Evolutionary conservation across 1,284 basidiomycete species (phyloP), one percentile per base, ranked within the genome.

Genomic region (Ceratobasidium sp.): DNA sequence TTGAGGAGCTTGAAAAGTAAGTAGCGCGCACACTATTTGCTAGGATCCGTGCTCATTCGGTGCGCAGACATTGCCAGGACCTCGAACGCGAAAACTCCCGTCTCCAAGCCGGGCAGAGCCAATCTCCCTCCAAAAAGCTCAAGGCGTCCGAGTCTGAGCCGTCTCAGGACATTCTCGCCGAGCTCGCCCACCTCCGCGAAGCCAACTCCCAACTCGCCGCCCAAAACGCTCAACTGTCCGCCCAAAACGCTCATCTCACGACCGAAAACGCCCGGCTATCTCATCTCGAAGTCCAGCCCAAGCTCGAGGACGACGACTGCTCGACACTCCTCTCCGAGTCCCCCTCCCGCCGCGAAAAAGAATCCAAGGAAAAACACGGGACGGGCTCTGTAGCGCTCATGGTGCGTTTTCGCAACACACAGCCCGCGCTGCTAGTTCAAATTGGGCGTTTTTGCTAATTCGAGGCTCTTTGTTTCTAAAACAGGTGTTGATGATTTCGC

Each of bases 1-100:
- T 95, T 79, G 94, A 96, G 82, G 85, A 82, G 79, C 94, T 96
- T 89, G 93, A 95, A 85, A 82, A 90, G 91, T 94, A 85, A 83
- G 86, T 84, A 26, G 72, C n/a, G 46, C 75, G 76, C 75, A 64
- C 75, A 35, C 44, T 23, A 58, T 28, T 49, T 61, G 16, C 44
- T n/a, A 52, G 21, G 28, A 57, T 50, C 32, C 43, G 72, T 38
- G 62, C 63, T 73, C 41, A 58, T 70, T 38, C 32, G 52, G 50
- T 30, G 35, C 28, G 30, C 62, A 55, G 57, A 59, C 57, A 69
- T 46, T 69, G 54, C 63, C 52, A 73, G 28, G 62, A 61, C 11
- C 52, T 75, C 55, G 55, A 71, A 21, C 63, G 66, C 23, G 73
- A 70, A 74, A 74, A 69, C 35, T 66, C 73, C 18, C 57, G 66